Percentiles rank a stretch among this genome's conserved stretches.
Conservation (phyloP, 306 rosid species). For the Echinosophora koreensis region DNA sequence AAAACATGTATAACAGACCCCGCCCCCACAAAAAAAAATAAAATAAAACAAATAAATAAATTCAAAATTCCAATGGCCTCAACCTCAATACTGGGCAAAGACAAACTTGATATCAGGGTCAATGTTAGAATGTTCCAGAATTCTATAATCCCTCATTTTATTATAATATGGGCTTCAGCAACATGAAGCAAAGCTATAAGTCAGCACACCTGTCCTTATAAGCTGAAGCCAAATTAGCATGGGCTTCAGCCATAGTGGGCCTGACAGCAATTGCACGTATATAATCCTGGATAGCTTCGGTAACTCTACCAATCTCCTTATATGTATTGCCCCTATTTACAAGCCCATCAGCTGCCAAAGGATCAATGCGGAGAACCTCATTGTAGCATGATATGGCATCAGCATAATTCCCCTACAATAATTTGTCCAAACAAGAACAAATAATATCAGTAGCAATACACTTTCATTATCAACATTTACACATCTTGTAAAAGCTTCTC, state of each 20-base stretch:
- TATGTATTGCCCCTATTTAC: conserved; percentile 98
- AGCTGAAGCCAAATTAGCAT: conserved; percentile 99
- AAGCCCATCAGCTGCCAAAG: conserved; percentile 98
- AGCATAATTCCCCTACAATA: conserved; percentile 84
- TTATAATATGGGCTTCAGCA: background rate
- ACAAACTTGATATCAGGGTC: background rate
- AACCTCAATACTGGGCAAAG: background rate
- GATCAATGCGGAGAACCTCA: conserved; percentile 97
- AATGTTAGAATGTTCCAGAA: background rate
- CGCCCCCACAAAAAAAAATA: background rate
- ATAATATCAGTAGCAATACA: conserved; percentile 11
- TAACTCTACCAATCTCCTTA: conserved; percentile 98
- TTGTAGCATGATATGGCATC: conserved; percentile 99
- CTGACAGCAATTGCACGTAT: conserved; percentile 77
- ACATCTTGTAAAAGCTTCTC: background rate
- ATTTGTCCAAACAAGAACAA: conserved; percentile 5
- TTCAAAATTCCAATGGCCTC: no score
- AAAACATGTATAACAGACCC: background rate
- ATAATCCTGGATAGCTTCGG: conserved; percentile 95
- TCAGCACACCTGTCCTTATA: conserved; percentile 85
- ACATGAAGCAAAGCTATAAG: conserved; percentile 1
- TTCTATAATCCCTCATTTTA: background rate
- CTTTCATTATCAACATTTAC: background rate
- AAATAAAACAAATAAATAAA: no score
- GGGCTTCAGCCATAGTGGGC: conserved; percentile 98